Percentiles rank a stretch among this genome's conserved stretches.
Conservation (phyloP, 164 flowering plant genomes). For the Vitis rupestris region DNA sequence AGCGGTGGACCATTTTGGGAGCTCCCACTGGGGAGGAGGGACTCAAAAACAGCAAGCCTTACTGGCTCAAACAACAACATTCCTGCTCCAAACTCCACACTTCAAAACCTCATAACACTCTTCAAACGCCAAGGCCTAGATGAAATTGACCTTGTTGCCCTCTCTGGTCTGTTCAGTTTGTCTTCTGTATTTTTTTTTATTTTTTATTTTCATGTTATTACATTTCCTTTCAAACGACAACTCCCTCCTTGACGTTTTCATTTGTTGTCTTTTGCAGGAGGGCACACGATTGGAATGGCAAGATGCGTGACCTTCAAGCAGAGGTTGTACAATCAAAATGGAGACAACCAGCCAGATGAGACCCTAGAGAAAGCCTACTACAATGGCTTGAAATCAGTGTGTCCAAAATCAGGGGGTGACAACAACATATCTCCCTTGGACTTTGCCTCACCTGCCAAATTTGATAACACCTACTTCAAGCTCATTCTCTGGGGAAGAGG, state of each 20-base stretch:
- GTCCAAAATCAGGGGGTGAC: conserved; percentile 85
- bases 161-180: conserved; percentile 52
- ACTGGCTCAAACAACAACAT: conserved; percentile 62
- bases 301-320: conserved; percentile 83
- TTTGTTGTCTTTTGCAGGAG: conserved; percentile 43
- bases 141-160: conserved; percentile 81
- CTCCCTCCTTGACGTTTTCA: neutral
- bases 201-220: no score
- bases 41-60: conserved; percentile 81
- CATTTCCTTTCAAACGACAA: neutral
- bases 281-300: conserved; percentile 85
- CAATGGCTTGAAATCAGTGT: conserved; percentile 49
- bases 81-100: conserved; percentile 82
- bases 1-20: conserved; percentile 89
- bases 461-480: conserved; percentile 89
- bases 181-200: neutral
- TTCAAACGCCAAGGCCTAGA: conserved; percentile 83
- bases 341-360: conserved; percentile 70
- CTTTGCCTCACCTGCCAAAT: conserved; percentile 60
- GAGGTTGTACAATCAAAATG: conserved; percentile 83
- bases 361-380: conserved; percentile 64
- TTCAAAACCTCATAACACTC: conserved; percentile 54
- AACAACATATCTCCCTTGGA: conserved; percentile 78
- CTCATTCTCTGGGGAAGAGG: conserved; percentile 72
- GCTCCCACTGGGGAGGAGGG: conserved; percentile 87